A percentile compares a stretch with the other conserved stretches of the same genome.
These are phyloP conservation scores for Rhizophlyctis rosea DNA, from an alignment of 192 early-diverging fungal genomes.

Conservation along the genomic window DNA sequence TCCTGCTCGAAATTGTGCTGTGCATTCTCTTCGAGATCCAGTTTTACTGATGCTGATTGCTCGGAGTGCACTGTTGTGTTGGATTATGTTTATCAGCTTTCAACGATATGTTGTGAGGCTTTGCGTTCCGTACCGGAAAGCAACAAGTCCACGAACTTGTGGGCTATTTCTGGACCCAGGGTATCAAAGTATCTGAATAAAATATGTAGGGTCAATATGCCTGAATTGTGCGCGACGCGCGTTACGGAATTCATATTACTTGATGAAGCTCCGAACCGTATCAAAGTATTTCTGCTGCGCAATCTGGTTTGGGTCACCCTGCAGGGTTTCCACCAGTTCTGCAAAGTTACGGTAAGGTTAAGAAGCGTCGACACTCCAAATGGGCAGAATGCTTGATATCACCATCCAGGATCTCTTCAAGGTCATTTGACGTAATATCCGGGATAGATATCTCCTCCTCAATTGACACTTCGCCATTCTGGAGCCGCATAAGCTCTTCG, in stretches of 20 bases:
- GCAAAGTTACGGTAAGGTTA: conserved; percentile 3
- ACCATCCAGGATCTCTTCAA: conserved; percentile 48
- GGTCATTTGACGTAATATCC: conserved; percentile 31
- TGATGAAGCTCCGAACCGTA: conserved; percentile 65
- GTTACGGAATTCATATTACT: conserved; percentile 41
- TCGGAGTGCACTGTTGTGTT: conserved; percentile 54
- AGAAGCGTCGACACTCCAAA: neutral
- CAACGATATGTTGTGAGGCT: conserved; percentile 2
- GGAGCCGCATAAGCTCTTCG: conserved; percentile 58
- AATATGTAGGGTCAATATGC: neutral
- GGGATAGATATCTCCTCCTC: conserved; percentile 39
- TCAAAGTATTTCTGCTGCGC: conserved; percentile 47
- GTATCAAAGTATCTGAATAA: conserved; percentile 48
- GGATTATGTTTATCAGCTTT: too few relatives aligned
- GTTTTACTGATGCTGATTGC: conserved; percentile 58
- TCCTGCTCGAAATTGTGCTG: conserved; percentile 71
- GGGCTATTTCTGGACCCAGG: conserved; percentile 43
- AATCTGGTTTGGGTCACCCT: conserved; percentile 34
- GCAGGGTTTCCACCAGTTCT: conserved; percentile 42
- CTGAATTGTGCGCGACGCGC: neutral
- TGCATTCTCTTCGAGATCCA: conserved; percentile 61
- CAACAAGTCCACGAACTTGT: conserved; percentile 67
- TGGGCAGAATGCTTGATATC: neutral
- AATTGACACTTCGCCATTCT: conserved; percentile 48
- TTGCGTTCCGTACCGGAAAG: conserved; percentile 51